Percentiles rank a stretch among this genome's conserved stretches.
Conservation (phyloP, 371 early-diverging fungal genomes). For the Mucor plumbeus region DNA sequence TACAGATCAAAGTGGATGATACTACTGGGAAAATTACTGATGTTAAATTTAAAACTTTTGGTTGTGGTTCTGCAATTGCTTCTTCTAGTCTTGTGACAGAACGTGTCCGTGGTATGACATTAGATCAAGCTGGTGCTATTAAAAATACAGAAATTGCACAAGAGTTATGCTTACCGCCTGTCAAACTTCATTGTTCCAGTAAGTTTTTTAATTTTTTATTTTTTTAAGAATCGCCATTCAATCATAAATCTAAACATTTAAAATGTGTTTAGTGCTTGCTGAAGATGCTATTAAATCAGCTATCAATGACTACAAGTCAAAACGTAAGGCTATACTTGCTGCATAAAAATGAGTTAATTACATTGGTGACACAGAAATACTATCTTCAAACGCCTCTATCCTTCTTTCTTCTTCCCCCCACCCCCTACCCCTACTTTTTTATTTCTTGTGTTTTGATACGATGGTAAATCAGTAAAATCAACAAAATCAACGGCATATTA, state of each 20-base stretch:
- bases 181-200: conserved; percentile 99
- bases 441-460: background rate
- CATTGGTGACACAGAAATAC: background rate
- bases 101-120: conserved; percentile 90
- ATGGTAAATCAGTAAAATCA: background rate
- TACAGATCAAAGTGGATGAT: conserved; percentile 97
- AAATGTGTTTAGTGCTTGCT: conserved; percentile 82
- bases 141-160: conserved; percentile 98
- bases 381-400: conserved; percentile 1
- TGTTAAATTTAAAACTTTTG: conserved; percentile 99
- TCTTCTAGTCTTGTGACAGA: conserved; percentile 94
- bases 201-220: conserved; percentile 33
- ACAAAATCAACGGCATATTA: background rate
- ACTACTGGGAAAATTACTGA: conserved; percentile 90
- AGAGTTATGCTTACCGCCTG: conserved; percentile 95
- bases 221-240: too few species aligned
- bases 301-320: conserved; percentile 87
- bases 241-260: background rate
- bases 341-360: background rate
- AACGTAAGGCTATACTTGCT: conserved; percentile 38
- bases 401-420: background rate
- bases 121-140: conserved; percentile 91
- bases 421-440: background rate
- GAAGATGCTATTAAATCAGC: conserved; percentile 99
- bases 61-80: conserved; percentile 99